Evolutionary conservation across 2,329 filamentous ascomycete species (phyloP), one percentile per base, ranked within the genome.

Genomic region (Alternaria sp.): DNA sequence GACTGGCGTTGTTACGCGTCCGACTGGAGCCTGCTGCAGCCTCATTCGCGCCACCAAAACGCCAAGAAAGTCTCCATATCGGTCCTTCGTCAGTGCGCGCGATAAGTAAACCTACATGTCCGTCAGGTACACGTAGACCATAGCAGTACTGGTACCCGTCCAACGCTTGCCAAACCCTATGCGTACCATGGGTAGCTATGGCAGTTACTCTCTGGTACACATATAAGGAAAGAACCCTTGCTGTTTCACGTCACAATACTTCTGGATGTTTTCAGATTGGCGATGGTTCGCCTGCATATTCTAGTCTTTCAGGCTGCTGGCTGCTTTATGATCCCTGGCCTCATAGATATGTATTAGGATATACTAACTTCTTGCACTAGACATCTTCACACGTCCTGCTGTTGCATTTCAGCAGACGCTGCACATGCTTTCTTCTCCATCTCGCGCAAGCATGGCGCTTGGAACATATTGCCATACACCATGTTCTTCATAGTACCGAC

Each of bases 391-490:
- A n/a, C 46, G 11, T 58, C 26, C 32, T 65, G 59, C 5, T 49
- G 55, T 57, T 55, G 43, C 26, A 43, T 51, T 51, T 61, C 59
- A 23, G 60, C 57, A n/a, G 59, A 55, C 6, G 40, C 64, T 6
- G 65, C 63, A 17, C 56, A 54, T 10, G 64, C 67, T 10, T 49
- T 57, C 49, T 66, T 72, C 50, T 74, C 74, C 61, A 76, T 71
- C 54, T 74, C 72, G 11, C 69, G 63, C 44, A 88, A 69, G 74
- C 86, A 88, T 15, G 86, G 86, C 6, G 86, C 86, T 61, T 83
- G 80, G 67, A 88, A 85, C 28, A 89, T 62, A 25, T 84, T 79
- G 1, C 86, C 86, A 2, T 79, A 81, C 26, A 81, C 66, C 1
- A 83, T 81, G 3, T 84, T 84, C 66, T 80, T 80, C 4, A 83